Evolutionary conservation across 306 rosid genomes (phyloP).

Genomic region (Ceratonia siliqua): DNA sequence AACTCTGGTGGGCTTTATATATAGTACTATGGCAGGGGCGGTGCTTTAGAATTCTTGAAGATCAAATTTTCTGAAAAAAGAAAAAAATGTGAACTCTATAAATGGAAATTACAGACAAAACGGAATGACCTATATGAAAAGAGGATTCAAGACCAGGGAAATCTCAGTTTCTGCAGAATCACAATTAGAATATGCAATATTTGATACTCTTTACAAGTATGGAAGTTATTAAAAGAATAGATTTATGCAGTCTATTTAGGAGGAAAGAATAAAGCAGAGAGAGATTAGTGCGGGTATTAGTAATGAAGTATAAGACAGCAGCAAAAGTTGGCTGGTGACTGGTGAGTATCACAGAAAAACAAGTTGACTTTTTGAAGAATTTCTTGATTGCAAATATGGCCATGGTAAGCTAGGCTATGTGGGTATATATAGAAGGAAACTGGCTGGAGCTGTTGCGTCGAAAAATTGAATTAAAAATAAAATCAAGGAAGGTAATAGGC

Average conservation of each 20-base stretch:
- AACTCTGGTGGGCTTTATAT: neutral
- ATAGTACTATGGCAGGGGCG: too few species aligned
- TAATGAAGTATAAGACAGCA: neutral
- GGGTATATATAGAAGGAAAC: conserved; percentile 37
- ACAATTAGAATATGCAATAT: neutral
- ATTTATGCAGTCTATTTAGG: neutral
- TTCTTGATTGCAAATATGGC: neutral
- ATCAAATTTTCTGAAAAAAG: neutral
- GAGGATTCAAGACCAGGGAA: neutral
- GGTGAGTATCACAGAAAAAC: neutral
- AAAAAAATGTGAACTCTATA: neutral
- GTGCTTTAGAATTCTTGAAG: neutral
- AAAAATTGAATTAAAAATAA: neutral
- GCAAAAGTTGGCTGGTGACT: neutral
- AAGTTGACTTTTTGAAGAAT: neutral
- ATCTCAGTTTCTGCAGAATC: neutral
- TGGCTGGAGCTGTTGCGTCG: neutral
- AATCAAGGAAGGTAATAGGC: too few species aligned
- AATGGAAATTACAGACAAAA: neutral
- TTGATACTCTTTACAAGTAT: neutral
- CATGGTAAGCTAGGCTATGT: neutral
- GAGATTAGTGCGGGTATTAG: neutral
- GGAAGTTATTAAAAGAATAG: conserved; percentile 2
- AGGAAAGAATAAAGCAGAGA: neutral
- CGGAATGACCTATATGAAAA: neutral